Base-by-base conservation (phyloP, 2,329 filamentous ascomycete genomes). In the Amauroascus verrucosus region DNA sequence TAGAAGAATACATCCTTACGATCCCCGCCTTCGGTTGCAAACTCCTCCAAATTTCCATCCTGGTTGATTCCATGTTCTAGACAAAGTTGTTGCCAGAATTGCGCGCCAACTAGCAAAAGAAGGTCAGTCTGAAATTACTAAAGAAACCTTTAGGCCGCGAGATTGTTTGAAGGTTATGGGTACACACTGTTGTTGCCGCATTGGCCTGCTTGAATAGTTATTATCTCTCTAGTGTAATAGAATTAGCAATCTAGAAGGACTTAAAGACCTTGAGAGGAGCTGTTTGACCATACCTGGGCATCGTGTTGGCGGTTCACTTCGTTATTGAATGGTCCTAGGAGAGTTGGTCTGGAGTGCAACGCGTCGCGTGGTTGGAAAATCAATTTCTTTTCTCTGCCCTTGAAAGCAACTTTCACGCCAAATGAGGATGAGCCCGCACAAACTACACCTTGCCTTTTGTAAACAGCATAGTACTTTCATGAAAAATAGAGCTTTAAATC, bases 1-100 rank as follows among this genome's bases (percentile, higher is more conserved):
- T 97, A 98, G 79, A 95, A 97, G 75, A 97, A 97, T 57, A 98
- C 93, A 72, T 98, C 93, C 70, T 98, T 98, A 63, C 93, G 85
- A 73, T 98, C 93, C 61, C 91, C 90, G 66, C 93, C 93, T 71
- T 97, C 93, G 48, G 89, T 96, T 66, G 93, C 93, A 75, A 96
- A 96, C 70, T 96, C 90, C 68, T 96, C 90, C 55, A 98, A 80
- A 69, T 97, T 97, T 55, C 93, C 93, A 72, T 97, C 89, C 68
- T 93, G 88, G 65, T 86, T 95, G 74, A 98, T 98, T 58, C 94
- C 93, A 68, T 98, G 93, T 73, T 98, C 93, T 69, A 91, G 86
- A 71, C 93, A 98, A 56, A 97, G 81, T 73, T 97, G 93, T 71
- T 97, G 91, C 93, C 93, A 98, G 74, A 98, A 98, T 68, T 97